Evolutionary conservation across 345 rosid genomes (phyloP).

Genomic region (Kernera saxatilis): DNA sequence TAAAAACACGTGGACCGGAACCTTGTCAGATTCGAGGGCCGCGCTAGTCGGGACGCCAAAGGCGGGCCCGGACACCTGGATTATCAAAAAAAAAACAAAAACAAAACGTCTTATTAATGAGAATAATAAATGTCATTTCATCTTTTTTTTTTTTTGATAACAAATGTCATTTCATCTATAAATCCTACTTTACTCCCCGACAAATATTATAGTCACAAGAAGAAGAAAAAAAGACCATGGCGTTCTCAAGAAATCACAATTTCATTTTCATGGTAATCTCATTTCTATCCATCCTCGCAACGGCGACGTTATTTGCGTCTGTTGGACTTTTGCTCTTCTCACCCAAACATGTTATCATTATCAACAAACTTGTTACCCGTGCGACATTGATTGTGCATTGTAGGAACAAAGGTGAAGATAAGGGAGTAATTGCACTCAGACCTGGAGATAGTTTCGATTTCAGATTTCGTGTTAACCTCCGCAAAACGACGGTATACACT

Average conservation of each 20-base stretch:
- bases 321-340: neutral
- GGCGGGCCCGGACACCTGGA: no score
- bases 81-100: no score
- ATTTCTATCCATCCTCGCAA: neutral
- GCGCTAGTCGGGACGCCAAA: no score
- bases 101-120: no score
- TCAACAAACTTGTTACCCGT: neutral
- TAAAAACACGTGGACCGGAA: no score
- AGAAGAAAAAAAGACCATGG: neutral
- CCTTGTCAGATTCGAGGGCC: no score
- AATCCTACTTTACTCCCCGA: neutral
- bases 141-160: no score
- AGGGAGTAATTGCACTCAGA: neutral
- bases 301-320: neutral
- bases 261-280: neutral
- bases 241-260: neutral
- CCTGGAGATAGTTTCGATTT: neutral
- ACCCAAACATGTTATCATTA: neutral
- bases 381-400: neutral
- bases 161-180: neutral
- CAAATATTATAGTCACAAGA: neutral
- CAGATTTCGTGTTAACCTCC: neutral
- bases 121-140: no score
- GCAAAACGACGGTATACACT: neutral
- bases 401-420: neutral